Evolutionary conservation across 73 alveolate genomes (phyloP).

Genomic region (Paramecium biaurelia): DNA sequence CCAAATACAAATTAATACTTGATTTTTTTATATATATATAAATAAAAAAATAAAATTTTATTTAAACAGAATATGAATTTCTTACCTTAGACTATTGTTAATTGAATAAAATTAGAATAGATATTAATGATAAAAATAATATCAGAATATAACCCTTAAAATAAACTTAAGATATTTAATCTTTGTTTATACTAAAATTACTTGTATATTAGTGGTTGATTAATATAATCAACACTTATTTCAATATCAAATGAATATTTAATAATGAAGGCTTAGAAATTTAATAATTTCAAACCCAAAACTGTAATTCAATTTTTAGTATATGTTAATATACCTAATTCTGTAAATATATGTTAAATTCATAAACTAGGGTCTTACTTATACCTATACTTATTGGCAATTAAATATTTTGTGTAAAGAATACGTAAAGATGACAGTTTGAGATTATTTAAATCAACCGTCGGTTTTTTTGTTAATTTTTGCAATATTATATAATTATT

Average conservation of each 20-base stretch:
- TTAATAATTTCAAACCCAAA: not conserved
- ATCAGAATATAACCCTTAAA: too few relatives aligned
- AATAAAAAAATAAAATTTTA: not conserved
- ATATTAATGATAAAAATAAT: not conserved
- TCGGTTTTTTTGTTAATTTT: conserved; percentile 3
- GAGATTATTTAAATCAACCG: not conserved
- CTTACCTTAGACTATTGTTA: not conserved
- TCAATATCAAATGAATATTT: not conserved
- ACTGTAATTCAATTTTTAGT: not conserved
- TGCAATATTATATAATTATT: not conserved
- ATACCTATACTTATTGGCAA: too few relatives aligned
- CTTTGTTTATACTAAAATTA: not conserved
- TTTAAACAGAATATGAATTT: not conserved
- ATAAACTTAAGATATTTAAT: not conserved
- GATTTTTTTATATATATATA: not conserved
- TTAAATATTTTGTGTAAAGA: not conserved
- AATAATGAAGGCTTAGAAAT: not conserved
- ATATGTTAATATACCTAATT: not conserved
- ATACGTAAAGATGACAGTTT: not conserved
- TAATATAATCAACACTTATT: not conserved
- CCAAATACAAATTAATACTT: not conserved
- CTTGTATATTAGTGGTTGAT: not conserved
- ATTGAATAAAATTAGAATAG: not conserved
- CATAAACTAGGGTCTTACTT: not conserved
- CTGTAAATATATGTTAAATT: not conserved